Conservation (phyloP, 768 basidiomycete species). For the Leccinellum rugosiceps region DNA sequence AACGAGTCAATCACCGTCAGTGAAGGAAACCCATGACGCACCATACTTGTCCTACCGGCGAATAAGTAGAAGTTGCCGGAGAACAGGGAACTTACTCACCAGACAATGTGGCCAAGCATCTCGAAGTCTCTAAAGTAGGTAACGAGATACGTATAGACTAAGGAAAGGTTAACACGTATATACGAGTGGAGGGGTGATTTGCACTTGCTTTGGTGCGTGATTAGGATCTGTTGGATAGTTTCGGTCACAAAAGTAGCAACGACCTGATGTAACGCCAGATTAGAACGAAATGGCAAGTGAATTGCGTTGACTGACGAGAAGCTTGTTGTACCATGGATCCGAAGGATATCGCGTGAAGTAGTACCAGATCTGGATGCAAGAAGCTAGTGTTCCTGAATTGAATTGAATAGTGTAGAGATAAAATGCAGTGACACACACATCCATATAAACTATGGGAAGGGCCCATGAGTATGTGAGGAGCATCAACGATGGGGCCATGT, state of each 20-base stretch:
- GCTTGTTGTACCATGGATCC: conserved; percentile 48
- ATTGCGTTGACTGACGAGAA: conserved; percentile 35
- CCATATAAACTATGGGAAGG: conserved; percentile 43
- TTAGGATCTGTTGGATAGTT: conserved; percentile 50
- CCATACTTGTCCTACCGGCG: conserved; percentile 20
- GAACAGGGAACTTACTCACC: conserved; percentile 33
- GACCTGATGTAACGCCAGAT: conserved; percentile 37
- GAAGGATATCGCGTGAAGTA: conserved; percentile 48
- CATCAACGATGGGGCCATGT: neutral
- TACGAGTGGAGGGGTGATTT: neutral
- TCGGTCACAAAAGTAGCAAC: conserved; percentile 47
- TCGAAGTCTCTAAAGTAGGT: conserved; percentile 35
- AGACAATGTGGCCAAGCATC: conserved; percentile 35
- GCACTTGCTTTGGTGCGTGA: conserved; percentile 46
- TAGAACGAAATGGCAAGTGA: neutral
- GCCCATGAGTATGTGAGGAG: conserved; percentile 2
- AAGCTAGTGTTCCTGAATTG: conserved; percentile 37
- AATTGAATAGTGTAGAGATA: neutral
- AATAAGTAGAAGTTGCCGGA: neutral
- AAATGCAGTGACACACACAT: conserved; percentile 32
- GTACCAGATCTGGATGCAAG: conserved; percentile 52
- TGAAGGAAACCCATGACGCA: conserved; percentile 6
- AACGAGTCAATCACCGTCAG: conserved; percentile 4
- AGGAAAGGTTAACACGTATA: neutral
- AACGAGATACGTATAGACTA: conserved; percentile 49